Conservation (phyloP, 257 asterid species). For the Solanum ossicruentum region DNA sequence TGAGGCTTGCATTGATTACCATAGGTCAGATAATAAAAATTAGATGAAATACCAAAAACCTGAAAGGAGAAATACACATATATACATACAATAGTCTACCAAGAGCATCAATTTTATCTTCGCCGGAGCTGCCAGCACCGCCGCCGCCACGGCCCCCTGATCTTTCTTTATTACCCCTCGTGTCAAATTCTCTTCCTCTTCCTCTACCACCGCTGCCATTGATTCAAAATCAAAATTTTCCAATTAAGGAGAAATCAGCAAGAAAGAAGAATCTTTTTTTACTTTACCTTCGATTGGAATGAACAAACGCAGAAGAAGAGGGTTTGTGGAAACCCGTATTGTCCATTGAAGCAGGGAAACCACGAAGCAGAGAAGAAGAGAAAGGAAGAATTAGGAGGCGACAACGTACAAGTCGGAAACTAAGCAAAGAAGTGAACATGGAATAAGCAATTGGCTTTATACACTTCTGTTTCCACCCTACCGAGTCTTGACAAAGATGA, state of each 20-base stretch:
- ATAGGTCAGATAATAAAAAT: background rate
- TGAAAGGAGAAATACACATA: background rate
- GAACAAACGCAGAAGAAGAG: constrained; percentile 25
- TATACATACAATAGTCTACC: constrained; percentile 65
- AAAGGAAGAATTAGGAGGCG: constrained; percentile 16
- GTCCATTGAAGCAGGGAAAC: background rate
- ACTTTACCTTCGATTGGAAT: constrained; percentile 31
- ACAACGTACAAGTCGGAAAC: constrained; percentile 22
- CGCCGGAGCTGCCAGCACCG: constrained; percentile 24
- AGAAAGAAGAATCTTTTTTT: background rate
- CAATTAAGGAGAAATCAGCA: background rate
- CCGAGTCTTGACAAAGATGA: no score
- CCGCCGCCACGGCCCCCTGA: constrained; percentile 26
- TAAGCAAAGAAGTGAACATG: background rate
- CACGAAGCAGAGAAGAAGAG: constrained; percentile 3
- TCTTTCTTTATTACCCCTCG: constrained; percentile 23
- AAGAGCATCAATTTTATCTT: constrained; percentile 65
- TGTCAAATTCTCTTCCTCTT: constrained; percentile 13
- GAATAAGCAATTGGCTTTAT: background rate
- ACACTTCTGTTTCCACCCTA: no score
- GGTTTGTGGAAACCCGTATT: no score
- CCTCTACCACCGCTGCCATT: constrained; percentile 35
- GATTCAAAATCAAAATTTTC: background rate
- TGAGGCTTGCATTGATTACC: background rate
- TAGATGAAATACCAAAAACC: background rate